Base-by-base conservation (phyloP, 768 basidiomycete genomes). In the Boletus vinaceobasis region DNA sequence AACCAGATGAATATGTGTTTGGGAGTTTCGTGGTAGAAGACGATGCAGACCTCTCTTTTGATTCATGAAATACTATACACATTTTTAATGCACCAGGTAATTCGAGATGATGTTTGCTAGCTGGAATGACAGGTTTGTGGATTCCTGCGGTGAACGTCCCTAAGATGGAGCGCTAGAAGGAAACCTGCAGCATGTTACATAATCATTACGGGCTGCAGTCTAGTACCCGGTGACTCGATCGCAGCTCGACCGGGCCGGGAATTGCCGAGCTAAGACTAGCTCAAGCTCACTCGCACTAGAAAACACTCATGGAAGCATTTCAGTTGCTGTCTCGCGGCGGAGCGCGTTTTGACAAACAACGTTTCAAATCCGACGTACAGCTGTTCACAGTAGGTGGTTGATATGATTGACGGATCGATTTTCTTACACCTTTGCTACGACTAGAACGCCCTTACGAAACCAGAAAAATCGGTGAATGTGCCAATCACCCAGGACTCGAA, bases 251-350 rank as follows among this genome's bases (percentile, higher is more conserved):
- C 37, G 48, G 46, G 39, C 55, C 60, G 63, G 57, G 48, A 56
- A 27, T 53, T 57, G 50, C 63, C 61, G 57, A 53, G 19, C 15
- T 21, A 27, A 15, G 36, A 1, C 15, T 23, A 7, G 19, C 21
- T 33, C 4, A 9, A 21, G 7, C 2, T 32, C 5, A 27, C 44
- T 15, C 27, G 26, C 26, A 47, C 27, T 21, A 6, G 53, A 39
- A 8, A 43, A 56, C 42, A 13, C 23, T 32, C 46, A 90, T 91
- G 88, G 92, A 94, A 62, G 86, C 92, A 5, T 98, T 98, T 70
- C 88, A 88, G 59, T 71, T 97, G 13, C 82, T 98, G 27, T 93
- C 94, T 32, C 82, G 91, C 15, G 95, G 95, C 33, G 92, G 93
- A 1, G 81, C 80, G 1, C 79, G 76, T 52, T 97, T 98, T 60